Percentiles rank a stretch among this genome's conserved stretches.
Evolutionary conservation across 257 asterid genomes (phyloP).

Genomic region (Osmanthus fragrans): DNA sequence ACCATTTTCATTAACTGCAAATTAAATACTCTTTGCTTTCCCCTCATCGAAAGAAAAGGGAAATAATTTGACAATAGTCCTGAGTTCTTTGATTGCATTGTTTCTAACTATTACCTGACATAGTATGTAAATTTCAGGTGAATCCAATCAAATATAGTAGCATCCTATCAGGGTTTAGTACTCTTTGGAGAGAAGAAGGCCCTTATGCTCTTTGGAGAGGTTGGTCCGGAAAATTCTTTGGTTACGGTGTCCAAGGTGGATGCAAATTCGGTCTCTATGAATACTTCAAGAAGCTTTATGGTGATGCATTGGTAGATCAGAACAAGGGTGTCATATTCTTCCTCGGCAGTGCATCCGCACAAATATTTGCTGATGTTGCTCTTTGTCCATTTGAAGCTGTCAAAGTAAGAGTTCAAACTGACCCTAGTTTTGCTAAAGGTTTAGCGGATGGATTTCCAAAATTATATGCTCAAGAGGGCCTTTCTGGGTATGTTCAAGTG

Average conservation of each 20-base stretch:
- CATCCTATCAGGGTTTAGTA: slow-evolving; percentile 56
- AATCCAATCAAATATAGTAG: slow-evolving; percentile 62
- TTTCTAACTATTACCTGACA: slow-evolving; percentile 18
- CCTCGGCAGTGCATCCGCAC: slow-evolving; percentile 78
- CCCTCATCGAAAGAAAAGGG: neutral
- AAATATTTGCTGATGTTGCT: slow-evolving; percentile 70
- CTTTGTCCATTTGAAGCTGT: slow-evolving; percentile 82
- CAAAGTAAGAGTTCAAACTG: slow-evolving; percentile 68
- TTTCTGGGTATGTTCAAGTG: slow-evolving; percentile 45
- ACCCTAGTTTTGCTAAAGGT: slow-evolving; percentile 60
- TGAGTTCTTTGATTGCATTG: neutral
- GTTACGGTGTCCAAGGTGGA: slow-evolving; percentile 75
- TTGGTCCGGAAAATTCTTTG: slow-evolving; percentile 73
- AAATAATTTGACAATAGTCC: neutral
- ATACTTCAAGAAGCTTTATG: slow-evolving; percentile 61
- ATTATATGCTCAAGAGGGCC: slow-evolving; percentile 54
- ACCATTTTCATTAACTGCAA: neutral
- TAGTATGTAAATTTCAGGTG: slow-evolving; percentile 39
- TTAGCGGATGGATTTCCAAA: slow-evolving; percentile 71
- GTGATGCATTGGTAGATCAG: slow-evolving; percentile 47
- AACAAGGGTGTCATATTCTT: slow-evolving; percentile 54
- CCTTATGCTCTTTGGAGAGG: slow-evolving; percentile 72
- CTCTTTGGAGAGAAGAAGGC: slow-evolving; percentile 67
- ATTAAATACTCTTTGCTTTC: neutral
- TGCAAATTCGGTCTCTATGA: slow-evolving; percentile 72